Percentiles rank a stretch among this genome's conserved stretches.
Conservation (phyloP, 2,329 filamentous ascomycete genomes). For the Fusarium penzigii region DNA sequence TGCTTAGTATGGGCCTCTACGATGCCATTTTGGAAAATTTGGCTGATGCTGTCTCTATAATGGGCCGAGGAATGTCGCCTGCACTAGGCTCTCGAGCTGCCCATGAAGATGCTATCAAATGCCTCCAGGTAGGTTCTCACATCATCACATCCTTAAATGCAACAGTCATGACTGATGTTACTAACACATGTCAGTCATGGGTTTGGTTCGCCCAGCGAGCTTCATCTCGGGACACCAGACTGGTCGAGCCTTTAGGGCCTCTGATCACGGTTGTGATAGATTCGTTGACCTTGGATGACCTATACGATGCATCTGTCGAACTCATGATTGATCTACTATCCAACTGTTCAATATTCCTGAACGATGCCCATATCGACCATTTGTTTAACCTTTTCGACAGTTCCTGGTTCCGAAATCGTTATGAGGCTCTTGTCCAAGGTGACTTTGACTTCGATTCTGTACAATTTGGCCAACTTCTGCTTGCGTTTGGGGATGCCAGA, state of each 20-base stretch:
- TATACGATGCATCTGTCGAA: slow-evolving; percentile 63
- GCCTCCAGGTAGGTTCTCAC: slow-evolving; percentile 51
- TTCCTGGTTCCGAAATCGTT: slow-evolving; percentile 58
- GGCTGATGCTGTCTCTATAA: slow-evolving; percentile 41
- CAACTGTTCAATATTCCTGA: slow-evolving; percentile 66
- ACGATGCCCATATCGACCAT: slow-evolving; percentile 55
- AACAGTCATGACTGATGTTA: background rate
- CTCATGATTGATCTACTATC: slow-evolving; percentile 65
- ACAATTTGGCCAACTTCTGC: slow-evolving; percentile 66
- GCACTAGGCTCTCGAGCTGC: slow-evolving; percentile 34
- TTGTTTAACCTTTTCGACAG: slow-evolving; percentile 62
- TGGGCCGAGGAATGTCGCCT: slow-evolving; percentile 40
- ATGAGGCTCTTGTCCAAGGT: slow-evolving; percentile 56
- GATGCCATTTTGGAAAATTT: slow-evolving; percentile 42
- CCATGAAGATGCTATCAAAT: slow-evolving; percentile 58
- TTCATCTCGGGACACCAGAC: slow-evolving; percentile 56
- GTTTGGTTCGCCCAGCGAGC: slow-evolving; percentile 70
- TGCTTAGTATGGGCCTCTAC: slow-evolving; percentile 39
- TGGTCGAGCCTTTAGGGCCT: slow-evolving; percentile 59
- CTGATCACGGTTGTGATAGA: slow-evolving; percentile 61
- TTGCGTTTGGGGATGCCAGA: slow-evolving; percentile 69
- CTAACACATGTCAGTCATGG: slow-evolving; percentile 59
- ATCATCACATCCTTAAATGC: background rate
- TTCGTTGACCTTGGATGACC: slow-evolving; percentile 58
- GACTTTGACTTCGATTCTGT: slow-evolving; percentile 65